A percentile compares a stretch with the other conserved stretches of the same genome.
phyloP scores from a whole-genome alignment of 202 grass and related monocot genomes.

The Brachypodium distachyon region DNA sequence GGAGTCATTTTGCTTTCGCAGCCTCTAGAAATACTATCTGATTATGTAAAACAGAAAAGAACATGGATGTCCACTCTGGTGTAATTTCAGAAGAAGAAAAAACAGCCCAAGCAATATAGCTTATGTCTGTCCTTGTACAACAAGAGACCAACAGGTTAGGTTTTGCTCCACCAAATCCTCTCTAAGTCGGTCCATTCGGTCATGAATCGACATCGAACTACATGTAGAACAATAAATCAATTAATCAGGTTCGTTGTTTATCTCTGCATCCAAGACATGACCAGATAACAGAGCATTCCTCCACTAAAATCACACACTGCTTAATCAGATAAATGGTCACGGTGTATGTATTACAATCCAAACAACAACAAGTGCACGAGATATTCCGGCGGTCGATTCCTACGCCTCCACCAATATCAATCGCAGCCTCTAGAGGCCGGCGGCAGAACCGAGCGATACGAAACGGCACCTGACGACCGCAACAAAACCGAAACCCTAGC shows the following conservation, averaged over 20 bases:
- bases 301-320: background rate
- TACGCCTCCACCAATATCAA: background rate
- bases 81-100: background rate
- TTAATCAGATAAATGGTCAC: too few relatives aligned
- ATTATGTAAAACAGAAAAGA: background rate
- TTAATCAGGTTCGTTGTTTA: background rate
- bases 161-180: background rate
- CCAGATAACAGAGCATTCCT: background rate
- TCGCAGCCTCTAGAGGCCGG: background rate
- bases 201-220: background rate
- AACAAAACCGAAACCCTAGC: constrained; percentile 23
- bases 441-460: background rate
- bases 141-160: background rate
- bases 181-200: background rate
- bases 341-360: too few relatives aligned
- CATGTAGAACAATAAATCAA: background rate
- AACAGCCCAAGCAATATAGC: background rate
- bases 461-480: background rate
- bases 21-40: background rate
- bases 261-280: background rate
- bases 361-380: too few relatives aligned
- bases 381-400: too few relatives aligned
- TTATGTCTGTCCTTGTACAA: background rate
- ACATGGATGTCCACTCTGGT: background rate
- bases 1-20: background rate